These are phyloP conservation scores for Colletotrichum musicola DNA, from an alignment of 2,329 filamentous ascomycete genomes.

Conservation along the genomic window DNA sequence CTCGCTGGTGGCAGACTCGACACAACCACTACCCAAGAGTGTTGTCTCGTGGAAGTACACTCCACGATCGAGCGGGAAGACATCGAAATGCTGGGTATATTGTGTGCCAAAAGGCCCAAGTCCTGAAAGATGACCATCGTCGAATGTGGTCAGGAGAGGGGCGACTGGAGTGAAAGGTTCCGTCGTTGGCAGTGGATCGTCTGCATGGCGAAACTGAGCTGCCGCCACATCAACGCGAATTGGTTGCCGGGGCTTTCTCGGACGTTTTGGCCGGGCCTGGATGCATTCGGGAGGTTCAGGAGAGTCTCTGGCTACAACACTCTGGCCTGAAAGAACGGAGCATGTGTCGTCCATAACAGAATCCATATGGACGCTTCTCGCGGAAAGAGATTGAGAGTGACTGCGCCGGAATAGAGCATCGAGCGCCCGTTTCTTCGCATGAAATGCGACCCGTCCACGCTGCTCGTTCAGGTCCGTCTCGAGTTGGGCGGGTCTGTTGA, in stretches of 20 bases:
- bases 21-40: constrained; percentile 66
- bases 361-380: constrained; percentile 24
- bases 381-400: constrained; percentile 35
- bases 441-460: constrained; percentile 56
- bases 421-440: constrained; percentile 64
- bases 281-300: constrained; percentile 11
- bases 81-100: constrained; percentile 73
- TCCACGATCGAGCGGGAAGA: constrained; percentile 68
- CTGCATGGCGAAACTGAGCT: constrained; percentile 65
- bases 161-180: constrained; percentile 31
- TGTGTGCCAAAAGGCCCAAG: constrained; percentile 71
- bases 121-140: constrained; percentile 48
- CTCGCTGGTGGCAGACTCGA: constrained; percentile 55
- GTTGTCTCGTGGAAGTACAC: constrained; percentile 72
- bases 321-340: constrained; percentile 23
- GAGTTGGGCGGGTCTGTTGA: constrained; percentile 65
- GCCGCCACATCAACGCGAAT: constrained; percentile 61
- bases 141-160: constrained; percentile 22
- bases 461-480: constrained; percentile 59
- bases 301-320: background rate
- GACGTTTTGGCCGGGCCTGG: constrained; percentile 42
- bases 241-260: constrained; percentile 60
- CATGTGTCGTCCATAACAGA: constrained; percentile 25
- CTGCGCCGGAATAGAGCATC: constrained; percentile 64
- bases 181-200: constrained; percentile 60